Base-by-base conservation (phyloP, 2,329 filamentous ascomycete genomes). In the Sordariomycetes sp. region DNA sequence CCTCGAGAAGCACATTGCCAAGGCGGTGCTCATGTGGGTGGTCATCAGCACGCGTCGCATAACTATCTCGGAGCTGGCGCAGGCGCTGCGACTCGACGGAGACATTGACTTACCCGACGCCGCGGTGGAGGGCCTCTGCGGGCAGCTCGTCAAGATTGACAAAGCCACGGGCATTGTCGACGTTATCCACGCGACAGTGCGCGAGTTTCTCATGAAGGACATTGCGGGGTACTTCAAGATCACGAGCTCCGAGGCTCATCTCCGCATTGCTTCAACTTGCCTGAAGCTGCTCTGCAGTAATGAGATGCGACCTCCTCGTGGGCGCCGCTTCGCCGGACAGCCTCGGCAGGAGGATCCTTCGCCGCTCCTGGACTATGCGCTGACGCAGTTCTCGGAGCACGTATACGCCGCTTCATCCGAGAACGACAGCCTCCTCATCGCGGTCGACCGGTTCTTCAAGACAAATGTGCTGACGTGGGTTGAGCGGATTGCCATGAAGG, bases 381-480 rank as follows among this genome's bases (percentile, higher is more conserved):
- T 63, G 51, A 61, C 56, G 5, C 54, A 62, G 20, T 70, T 68
- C 57, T 66, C 65, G 18, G 64, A 68, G 37, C 66, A 68, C 55
- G 40, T 69, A 7, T 57, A 59, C 8, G 52, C 58, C 3, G 59
- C 64, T 5, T 63, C 63, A 24, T 58, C 61, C 10, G 53, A 58
- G 10, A 61, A 57, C 12, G 57, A 68, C 43, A 59, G 65, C 24
- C 25, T 67, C 22, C 51, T 69, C 1, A 11, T 59, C 5, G 58
- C 60, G 4, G 3, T 69, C 2, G 54, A 64, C 24, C 60, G 60
- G 10, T 70, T 70, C 52, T 58, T 71, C 22, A 62, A 60, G n/a
- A 54, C 57, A 0, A 69, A 68, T 57, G 59, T 67, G 10, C 59
- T 69, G 3, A 60, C 61, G 6, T 70, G 68, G 68, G 68, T 71